Evolutionary conservation across 23 red algal species (phyloP).

Genomic region (Cyanidioschyzon merolae): DNA sequence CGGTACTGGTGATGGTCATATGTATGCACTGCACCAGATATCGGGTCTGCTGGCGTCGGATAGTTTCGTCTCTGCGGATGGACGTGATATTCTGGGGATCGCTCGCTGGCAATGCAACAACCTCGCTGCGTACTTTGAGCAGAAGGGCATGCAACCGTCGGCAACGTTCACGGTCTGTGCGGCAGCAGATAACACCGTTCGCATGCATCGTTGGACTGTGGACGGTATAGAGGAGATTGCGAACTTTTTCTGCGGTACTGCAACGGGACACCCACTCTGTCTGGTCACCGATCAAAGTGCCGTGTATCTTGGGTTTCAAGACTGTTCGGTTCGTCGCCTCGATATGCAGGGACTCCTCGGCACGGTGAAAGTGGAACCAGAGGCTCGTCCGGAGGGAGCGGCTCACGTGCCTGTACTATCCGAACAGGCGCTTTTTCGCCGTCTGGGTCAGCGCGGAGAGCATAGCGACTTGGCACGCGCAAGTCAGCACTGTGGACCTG

Average conservation of each 20-base stretch:
- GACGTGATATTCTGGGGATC: neutral
- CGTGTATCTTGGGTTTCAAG: slow-evolving; percentile 6
- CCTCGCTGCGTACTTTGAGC: neutral
- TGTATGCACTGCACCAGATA: neutral
- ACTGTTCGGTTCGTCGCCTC: neutral
- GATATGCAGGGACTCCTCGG: neutral
- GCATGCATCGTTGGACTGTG: neutral
- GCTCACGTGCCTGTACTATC: neutral
- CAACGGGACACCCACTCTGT: neutral
- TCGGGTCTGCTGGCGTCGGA: neutral
- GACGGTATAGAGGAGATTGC: neutral
- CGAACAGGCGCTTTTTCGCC: neutral
- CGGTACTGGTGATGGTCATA: neutral
- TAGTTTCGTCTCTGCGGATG: neutral
- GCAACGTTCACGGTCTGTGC: neutral
- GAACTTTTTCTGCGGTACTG: neutral
- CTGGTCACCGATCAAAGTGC: neutral
- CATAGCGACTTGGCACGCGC: neutral
- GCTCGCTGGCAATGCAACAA: neutral
- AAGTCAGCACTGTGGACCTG: slow-evolving; percentile 32
- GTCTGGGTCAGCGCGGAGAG: neutral
- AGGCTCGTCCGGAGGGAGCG: neutral
- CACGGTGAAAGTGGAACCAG: neutral
- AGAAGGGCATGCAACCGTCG: neutral
- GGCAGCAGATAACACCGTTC: neutral